Conservation (phyloP, 768 basidiomycete genomes). For the Rhodotorula graminis region DNA sequence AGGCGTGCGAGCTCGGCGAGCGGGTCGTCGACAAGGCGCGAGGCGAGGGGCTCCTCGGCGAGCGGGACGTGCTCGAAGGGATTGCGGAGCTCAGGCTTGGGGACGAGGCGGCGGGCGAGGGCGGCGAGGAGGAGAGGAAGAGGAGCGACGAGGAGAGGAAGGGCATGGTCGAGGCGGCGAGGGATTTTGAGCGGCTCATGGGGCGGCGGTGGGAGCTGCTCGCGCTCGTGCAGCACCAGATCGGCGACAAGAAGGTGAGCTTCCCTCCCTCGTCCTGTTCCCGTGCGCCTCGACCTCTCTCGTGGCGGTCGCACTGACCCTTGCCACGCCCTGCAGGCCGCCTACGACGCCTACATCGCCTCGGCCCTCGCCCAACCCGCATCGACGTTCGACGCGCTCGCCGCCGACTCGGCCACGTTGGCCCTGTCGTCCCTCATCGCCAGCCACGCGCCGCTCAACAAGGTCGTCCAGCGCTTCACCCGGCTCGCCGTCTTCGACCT, state of each 20-base stretch:
- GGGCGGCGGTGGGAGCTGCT: conserved; percentile 74
- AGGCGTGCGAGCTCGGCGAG: conserved; percentile 50
- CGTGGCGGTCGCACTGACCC: background rate
- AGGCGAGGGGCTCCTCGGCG: background rate
- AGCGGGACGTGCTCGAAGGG: background rate
- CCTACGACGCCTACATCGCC: conserved; percentile 33
- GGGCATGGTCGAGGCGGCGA: conserved; percentile 6
- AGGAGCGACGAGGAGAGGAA: background rate
- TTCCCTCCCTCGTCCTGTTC: no score
- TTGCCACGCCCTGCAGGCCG: conserved; percentile 15
- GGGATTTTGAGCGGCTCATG: conserved; percentile 51
- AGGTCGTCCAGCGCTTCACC: conserved; percentile 29
- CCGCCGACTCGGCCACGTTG: background rate
- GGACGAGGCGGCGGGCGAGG: background rate
- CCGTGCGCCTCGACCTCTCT: no score
- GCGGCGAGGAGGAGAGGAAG: background rate
- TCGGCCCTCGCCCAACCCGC: conserved; percentile 15
- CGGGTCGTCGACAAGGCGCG: conserved; percentile 48
- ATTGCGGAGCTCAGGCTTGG: background rate
- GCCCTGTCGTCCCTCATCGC: conserved; percentile 15
- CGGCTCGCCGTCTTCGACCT: conserved; percentile 39
- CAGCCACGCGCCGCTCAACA: conserved; percentile 1
- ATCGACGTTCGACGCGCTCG: background rate
- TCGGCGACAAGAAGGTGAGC: conserved; percentile 66
- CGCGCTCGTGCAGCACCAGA: conserved; percentile 70